Evolutionary conservation across 495 filamentous ascomycete genomes (phyloP), one percentile per base, ranked within the genome.

Genomic region (Margaritispora aquatica): DNA sequence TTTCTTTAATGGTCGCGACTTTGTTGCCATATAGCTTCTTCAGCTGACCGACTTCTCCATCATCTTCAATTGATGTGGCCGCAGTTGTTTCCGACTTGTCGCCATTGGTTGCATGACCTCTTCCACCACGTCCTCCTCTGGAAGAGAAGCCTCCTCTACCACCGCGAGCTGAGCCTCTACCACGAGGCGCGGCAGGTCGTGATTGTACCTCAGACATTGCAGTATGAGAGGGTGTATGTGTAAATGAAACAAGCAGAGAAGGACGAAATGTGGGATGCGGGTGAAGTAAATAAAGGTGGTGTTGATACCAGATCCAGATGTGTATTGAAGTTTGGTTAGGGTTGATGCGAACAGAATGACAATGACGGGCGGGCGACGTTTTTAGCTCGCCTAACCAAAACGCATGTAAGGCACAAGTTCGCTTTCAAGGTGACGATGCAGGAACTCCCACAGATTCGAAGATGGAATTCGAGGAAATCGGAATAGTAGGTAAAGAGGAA

Each of bases 171-270:
- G 89, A 85, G 75, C 86, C 86, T 79, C 90, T 86, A 73, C 90
- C 90, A 70, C 91, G 88, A 65, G 83, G 78, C 65, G 85, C 85
- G 71, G 84, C 74, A 57, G 85, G 80, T 79, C 94, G 82, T 72
- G 87, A 79, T 78, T 92, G 86, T 75, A 89, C 85, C 82, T 97
- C 94, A 80, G 94, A 95, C 93, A 98, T 66, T 54, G 62, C 48
- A 63, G 36, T 62, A 64, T 69, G 63, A 70, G 63, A 65, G 69
- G 68, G 62, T 65, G 54, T 63, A 63, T 60, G 61, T 64, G 61
- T 59, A 38, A 49, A 51, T 60, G 62, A 63, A 34, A 15, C 38
- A 44, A 69, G 70, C 71, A 70, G 58, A 68, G 62, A 66, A 70
- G 58, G 55, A 66, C 67, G 60, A 70, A 74, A 67, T 66, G 61